A percentile compares a stretch with the other conserved stretches of the same genome.
Conservation (phyloP, 2,329 filamentous ascomycete species). For the Aspergillus uvarum region DNA sequence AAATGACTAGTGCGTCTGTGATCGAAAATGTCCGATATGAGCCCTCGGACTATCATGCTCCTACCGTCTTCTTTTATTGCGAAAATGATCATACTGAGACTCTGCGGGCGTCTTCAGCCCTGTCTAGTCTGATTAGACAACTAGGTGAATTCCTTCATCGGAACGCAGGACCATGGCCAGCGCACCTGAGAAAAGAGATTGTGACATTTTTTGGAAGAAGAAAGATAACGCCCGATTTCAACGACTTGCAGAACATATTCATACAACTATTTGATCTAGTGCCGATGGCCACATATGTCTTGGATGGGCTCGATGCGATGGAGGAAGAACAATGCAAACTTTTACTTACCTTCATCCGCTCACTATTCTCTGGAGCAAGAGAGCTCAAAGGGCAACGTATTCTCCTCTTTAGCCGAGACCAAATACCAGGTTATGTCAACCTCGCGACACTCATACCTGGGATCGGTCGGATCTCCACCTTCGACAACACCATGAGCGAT, state of each 20-base stretch:
- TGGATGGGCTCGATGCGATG: conserved; percentile 23
- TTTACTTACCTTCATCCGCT: conserved; percentile 9
- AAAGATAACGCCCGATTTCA: conserved; percentile 16
- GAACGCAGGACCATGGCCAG: conserved; percentile 1
- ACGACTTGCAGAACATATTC: conserved; percentile 20
- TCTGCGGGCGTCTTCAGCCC: conserved; percentile 7
- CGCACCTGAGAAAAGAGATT: background rate
- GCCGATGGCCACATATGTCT: conserved; percentile 14
- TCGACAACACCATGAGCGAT: conserved; percentile 18
- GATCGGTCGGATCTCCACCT: conserved; percentile 21
- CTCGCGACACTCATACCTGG: conserved; percentile 17
- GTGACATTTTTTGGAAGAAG: conserved; percentile 13
- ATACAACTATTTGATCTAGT: conserved; percentile 7
- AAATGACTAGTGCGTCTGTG: background rate
- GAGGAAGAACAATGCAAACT: conserved; percentile 8
- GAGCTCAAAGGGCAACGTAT: conserved; percentile 9
- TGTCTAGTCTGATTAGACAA: conserved; percentile 24
- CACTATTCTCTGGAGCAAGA: background rate
- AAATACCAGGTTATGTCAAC: conserved; percentile 21
- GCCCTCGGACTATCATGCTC: background rate
- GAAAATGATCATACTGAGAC: conserved; percentile 12
- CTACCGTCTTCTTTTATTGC: conserved; percentile 22
- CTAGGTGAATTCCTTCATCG: conserved; percentile 12
- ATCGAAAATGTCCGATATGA: conserved; percentile 14
- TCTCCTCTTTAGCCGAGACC: conserved; percentile 21